These are phyloP conservation scores for Dianthus caryophyllus DNA, from an alignment of 148 eudicot species.

Conservation along the genomic window DNA sequence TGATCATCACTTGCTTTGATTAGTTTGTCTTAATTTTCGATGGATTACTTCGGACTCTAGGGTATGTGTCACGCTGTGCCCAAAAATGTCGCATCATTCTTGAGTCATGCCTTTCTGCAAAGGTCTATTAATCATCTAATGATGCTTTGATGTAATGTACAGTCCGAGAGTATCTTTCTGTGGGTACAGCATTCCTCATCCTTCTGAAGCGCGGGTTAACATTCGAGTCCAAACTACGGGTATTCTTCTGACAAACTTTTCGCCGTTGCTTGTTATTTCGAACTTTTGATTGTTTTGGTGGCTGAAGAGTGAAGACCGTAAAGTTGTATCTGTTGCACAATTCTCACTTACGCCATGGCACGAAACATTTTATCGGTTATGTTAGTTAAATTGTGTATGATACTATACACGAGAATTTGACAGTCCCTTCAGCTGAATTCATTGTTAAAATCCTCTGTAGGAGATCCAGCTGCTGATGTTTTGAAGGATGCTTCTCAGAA, in stretches of 20 bases:
- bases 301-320: too few relatives aligned
- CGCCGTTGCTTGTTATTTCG: not conserved
- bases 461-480: conserved; percentile 63
- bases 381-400: not conserved
- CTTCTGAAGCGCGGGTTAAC: conserved; percentile 84
- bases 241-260: conserved; percentile 11
- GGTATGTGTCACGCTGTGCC: not conserved
- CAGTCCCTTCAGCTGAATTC: not conserved
- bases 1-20: not conserved
- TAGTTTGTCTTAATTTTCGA: not conserved
- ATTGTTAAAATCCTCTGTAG: conserved; percentile 24
- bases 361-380: not conserved
- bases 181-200: conserved; percentile 97
- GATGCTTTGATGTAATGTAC: conserved; percentile 28
- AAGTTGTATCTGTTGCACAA: not conserved
- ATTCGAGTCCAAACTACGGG: conserved; percentile 94
- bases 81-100: not conserved
- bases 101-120: not conserved
- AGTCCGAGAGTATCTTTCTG: conserved; percentile 83
- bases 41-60: not conserved
- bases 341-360: not conserved
- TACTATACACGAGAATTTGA: not conserved
- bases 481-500: conserved; percentile 61
- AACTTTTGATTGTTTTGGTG: not conserved
- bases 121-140: conserved; percentile 4